Percentiles rank a stretch among this genome's conserved stretches.
Evolutionary conservation across 208 protist species (phyloP).

Genomic region (Trypanosomatidae sp.): DNA sequence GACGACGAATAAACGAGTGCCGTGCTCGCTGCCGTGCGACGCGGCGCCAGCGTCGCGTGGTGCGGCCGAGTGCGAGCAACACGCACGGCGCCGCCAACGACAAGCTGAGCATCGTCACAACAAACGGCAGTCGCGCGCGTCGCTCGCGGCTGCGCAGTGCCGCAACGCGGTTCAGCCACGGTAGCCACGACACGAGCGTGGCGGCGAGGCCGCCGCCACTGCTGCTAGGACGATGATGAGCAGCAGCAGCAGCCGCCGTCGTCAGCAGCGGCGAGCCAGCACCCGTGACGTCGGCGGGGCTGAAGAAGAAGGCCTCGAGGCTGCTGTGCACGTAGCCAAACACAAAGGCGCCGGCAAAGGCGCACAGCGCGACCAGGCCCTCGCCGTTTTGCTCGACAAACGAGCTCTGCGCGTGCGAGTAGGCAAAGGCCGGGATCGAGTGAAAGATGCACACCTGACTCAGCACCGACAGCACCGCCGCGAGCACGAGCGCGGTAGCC

Average conservation of each 20-base stretch:
- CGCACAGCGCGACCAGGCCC: conserved; percentile 51
- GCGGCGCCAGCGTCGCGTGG: conserved; percentile 26
- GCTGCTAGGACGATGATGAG: too few species aligned
- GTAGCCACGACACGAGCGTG: too few species aligned
- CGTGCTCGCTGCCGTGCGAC: neutral
- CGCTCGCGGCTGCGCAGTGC: too few species aligned
- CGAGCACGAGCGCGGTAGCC: conserved; percentile 17
- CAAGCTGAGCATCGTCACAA: conserved; percentile 36
- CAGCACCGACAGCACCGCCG: conserved; percentile 33
- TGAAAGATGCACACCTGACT: conserved; percentile 42
- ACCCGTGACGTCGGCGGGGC: neutral
- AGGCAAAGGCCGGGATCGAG: conserved; percentile 48
- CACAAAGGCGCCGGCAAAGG: conserved; percentile 31
- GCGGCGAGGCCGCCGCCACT: too few species aligned
- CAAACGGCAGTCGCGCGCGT: too few species aligned
- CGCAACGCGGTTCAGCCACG: too few species aligned
- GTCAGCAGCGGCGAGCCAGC: conserved; percentile 1
- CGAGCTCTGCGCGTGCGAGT: conserved; percentile 7
- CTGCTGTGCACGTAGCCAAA: conserved; percentile 44
- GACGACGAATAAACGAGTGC: too few species aligned
- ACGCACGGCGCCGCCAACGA: conserved; percentile 43
- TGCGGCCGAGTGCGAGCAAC: conserved; percentile 44
- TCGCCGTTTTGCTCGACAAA: conserved; percentile 71
- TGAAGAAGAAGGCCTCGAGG: conserved; percentile 16
- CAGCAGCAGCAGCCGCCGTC: too few species aligned